Base-by-base conservation (phyloP, 352 stramenopile species). In the Phytophthora cajani region DNA sequence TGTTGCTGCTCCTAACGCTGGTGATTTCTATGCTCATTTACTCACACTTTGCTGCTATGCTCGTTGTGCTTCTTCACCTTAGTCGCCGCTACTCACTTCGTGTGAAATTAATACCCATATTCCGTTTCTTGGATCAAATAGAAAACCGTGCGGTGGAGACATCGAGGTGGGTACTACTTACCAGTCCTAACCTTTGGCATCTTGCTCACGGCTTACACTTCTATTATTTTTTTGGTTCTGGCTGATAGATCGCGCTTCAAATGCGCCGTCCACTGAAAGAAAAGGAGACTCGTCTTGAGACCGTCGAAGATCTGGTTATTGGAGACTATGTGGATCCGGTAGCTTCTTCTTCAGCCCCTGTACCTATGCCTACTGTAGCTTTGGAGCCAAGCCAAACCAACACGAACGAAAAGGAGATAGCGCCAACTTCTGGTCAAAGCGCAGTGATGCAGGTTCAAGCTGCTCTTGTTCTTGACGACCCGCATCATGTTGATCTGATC, bases 401-500 rank as follows among this genome's bases (percentile, higher is more conserved):
- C 46, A 49, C 53, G 38, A 44, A 0, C 2, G 59, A 5, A 32
- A 53, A 52, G 36, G 21, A 58, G 38, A 10, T 30, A 7, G 27
- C 54, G 42, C 6, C 40, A 30, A 40, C 32, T 27, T 25, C 52
- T 14, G 23, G 42, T 5, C 5, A 57, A 38, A 61, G 23, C 47
- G 7, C 47, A 50, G 30, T 46, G 5, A n/a, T 47, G 30, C 12
- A 54, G 17, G 40, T 68, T 5, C 23, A 74, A 64, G 17, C 17
- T 47, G 7, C n/a, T 61, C 33, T 42, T 60, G 19, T 8, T 2
- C 3, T 65, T 7, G 71, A 75, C 8, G 72, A 95, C 50, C 81
- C 85, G 5, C 86, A 93, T 44, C 67, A 88, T 67, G 57, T 91
- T 11, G 86, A 94, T 69, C 38, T 91, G 49, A 92, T 95, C 58